A percentile compares a stretch with the other conserved stretches of the same genome.
Evolutionary conservation across 2,329 filamentous ascomycete genomes (phyloP).

Genomic region (Hypoxylon sp.): DNA sequence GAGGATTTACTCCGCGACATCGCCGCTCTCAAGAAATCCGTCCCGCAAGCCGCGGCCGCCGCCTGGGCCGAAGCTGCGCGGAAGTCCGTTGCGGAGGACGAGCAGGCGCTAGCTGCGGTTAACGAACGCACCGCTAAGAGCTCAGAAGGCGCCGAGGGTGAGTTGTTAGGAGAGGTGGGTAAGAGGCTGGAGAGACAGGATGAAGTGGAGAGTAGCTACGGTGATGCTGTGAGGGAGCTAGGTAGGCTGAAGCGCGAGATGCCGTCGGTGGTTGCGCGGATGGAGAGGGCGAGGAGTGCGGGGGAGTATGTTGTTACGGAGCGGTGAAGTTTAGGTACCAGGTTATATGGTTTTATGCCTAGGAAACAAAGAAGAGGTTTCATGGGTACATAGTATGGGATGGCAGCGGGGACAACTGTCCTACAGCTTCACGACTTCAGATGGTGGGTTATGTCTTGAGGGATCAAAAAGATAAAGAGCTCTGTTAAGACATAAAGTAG

Average conservation of each 20-base stretch:
- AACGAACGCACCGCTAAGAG: conserved; percentile 37
- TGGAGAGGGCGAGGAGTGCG: conserved; percentile 73
- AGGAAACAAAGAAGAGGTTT: background rate
- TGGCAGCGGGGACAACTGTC: background rate
- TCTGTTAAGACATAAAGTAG: background rate
- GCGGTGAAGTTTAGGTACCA: conserved; percentile 46
- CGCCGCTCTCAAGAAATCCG: conserved; percentile 68
- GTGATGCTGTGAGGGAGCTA: conserved; percentile 63
- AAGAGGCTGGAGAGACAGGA: conserved; percentile 60
- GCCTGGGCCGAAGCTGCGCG: conserved; percentile 58
- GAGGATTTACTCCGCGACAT: conserved; percentile 75
- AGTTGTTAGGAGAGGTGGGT: conserved; percentile 37
- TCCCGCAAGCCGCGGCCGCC: conserved; percentile 62
- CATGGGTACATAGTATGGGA: too few species aligned
- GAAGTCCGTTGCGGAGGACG: conserved; percentile 61
- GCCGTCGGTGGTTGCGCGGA: conserved; percentile 72
- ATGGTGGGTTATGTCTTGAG: background rate
- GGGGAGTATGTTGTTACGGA: conserved; percentile 69
- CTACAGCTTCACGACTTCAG: background rate
- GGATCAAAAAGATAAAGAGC: background rate
- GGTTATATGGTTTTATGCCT: background rate
- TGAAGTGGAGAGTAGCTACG: conserved; percentile 62
- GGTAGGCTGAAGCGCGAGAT: conserved; percentile 69
- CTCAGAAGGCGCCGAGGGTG: conserved; percentile 32
- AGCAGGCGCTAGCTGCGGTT: conserved; percentile 57